Evolutionary conservation across 2,329 filamentous ascomycete genomes (phyloP).

Genomic region (Harringtonia lauricola): DNA sequence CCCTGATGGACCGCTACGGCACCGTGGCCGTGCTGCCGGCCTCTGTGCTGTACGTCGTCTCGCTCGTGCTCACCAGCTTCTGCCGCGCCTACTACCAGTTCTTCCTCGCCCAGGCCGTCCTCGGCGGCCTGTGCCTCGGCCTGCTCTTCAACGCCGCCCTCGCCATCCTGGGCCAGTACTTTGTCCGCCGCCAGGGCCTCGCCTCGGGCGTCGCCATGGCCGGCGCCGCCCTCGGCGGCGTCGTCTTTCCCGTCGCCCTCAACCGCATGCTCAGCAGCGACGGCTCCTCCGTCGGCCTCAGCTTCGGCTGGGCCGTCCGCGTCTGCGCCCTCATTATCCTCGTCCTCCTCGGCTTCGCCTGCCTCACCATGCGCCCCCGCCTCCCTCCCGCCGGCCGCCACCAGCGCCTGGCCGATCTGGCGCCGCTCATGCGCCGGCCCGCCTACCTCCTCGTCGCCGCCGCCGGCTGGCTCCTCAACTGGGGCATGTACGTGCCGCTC

Average conservation of each 20-base stretch:
- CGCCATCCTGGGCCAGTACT: not conserved
- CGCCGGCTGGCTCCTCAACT: constrained; percentile 16
- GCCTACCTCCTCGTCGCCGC: constrained; percentile 32
- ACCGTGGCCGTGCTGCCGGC: constrained; percentile 28
- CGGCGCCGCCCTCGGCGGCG: constrained; percentile 1
- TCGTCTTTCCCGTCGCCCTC: constrained; percentile 28
- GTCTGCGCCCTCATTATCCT: constrained; percentile 1
- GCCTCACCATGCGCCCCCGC: constrained; percentile 30
- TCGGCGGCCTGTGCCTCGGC: constrained; percentile 2
- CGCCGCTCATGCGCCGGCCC: constrained; percentile 43
- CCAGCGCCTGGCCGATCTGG: constrained; percentile 16
- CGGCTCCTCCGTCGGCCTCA: constrained; percentile 15
- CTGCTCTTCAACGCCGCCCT: constrained; percentile 1
- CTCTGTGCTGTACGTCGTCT: constrained; percentile 39
- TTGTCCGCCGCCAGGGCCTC: constrained; percentile 1
- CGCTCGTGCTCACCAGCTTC: constrained; percentile 25
- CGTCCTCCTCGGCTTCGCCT: not conserved
- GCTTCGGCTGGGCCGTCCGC: constrained; percentile 4
- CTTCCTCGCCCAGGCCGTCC: constrained; percentile 2
- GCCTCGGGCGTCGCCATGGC: constrained; percentile 2
- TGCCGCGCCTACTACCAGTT: constrained; percentile 4
- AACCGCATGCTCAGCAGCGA: constrained; percentile 38
- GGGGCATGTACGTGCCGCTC: constrained; percentile 36
- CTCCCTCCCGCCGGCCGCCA: constrained; percentile 29
- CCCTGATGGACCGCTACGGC: constrained; percentile 25